These are phyloP conservation scores for Bocquillonia castaneifolia DNA, from an alignment of 441 rosid genomes.

Conservation along the genomic window DNA sequence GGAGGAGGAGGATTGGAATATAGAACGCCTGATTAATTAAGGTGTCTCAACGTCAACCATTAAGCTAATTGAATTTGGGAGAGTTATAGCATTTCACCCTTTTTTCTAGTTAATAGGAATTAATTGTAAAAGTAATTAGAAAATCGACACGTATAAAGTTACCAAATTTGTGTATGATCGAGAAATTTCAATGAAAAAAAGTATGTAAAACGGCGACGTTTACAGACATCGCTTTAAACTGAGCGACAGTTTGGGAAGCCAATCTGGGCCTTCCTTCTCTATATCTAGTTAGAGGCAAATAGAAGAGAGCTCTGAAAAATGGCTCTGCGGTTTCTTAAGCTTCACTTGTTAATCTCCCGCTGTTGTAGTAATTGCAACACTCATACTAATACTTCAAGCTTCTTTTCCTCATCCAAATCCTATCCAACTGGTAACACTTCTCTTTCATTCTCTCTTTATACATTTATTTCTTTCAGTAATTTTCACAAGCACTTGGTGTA, in stretches of 20 bases:
- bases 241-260: no score
- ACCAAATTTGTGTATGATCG: no score
- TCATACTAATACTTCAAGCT: conserved; percentile 23
- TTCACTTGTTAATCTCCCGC: conserved; percentile 37
- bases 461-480: conserved; percentile 16
- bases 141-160: no score
- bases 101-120: no score
- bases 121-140: not conserved
- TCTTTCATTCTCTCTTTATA: not conserved
- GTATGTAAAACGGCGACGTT: not conserved
- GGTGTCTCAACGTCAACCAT: no score
- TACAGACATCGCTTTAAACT: not conserved
- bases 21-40: no score
- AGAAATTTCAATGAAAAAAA: no score
- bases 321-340: conserved; percentile 43
- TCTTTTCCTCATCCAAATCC: conserved; percentile 32
- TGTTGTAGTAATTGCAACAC: conserved; percentile 11
- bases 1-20: no score
- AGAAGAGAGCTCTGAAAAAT: conserved; percentile 16
- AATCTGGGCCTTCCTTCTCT: no score
- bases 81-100: no score
- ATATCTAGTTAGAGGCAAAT: not conserved
- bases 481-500: conserved; percentile 29
- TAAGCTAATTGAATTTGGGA: no score
- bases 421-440: conserved; percentile 16